A percentile compares a stretch with the other conserved stretches of the same genome.
Conservation (phyloP, 768 basidiomycete genomes). For the Lactifluus rugatus region DNA sequence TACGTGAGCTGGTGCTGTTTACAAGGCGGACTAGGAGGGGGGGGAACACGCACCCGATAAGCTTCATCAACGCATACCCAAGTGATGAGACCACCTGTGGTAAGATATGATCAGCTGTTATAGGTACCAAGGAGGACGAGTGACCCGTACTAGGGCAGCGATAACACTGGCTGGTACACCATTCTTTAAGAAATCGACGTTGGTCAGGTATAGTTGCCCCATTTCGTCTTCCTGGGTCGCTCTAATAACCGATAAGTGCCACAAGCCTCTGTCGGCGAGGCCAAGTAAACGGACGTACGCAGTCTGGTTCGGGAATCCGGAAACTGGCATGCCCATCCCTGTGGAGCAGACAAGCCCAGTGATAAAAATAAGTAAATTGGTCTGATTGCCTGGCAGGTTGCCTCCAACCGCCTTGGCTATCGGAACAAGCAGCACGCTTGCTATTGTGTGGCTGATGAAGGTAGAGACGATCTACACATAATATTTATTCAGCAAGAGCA, state of each 20-base stretch:
- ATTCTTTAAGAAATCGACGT: conserved; percentile 86
- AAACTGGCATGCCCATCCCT: conserved; percentile 98
- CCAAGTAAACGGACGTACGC: conserved; percentile 48
- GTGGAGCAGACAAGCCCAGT: conserved; percentile 88
- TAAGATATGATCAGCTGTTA: background rate
- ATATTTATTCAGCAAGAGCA: background rate
- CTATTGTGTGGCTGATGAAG: conserved; percentile 96
- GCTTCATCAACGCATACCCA: conserved; percentile 68
- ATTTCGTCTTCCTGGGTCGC: conserved; percentile 93
- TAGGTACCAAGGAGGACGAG: conserved; percentile 1
- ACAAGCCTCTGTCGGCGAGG: background rate
- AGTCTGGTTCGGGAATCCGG: conserved; percentile 98
- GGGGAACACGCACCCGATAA: conserved; percentile 46
- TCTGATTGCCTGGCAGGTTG: conserved; percentile 58
- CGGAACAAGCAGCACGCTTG: conserved; percentile 91
- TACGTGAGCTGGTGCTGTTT: background rate
- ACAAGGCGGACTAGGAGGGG: background rate
- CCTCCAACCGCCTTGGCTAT: conserved; percentile 86
- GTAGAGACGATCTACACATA: conserved; percentile 68
- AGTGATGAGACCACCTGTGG: conserved; percentile 73
- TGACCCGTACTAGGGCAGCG: conserved; percentile 56
- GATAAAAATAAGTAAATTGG: conserved; percentile 83
- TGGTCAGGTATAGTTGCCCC: conserved; percentile 76
- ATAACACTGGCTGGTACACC: conserved; percentile 92
- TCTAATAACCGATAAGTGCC: conserved; percentile 28